Evolutionary conservation across 192 early-diverging fungal species (phyloP).

Genomic region (Lunasporangiospora selenospora): DNA sequence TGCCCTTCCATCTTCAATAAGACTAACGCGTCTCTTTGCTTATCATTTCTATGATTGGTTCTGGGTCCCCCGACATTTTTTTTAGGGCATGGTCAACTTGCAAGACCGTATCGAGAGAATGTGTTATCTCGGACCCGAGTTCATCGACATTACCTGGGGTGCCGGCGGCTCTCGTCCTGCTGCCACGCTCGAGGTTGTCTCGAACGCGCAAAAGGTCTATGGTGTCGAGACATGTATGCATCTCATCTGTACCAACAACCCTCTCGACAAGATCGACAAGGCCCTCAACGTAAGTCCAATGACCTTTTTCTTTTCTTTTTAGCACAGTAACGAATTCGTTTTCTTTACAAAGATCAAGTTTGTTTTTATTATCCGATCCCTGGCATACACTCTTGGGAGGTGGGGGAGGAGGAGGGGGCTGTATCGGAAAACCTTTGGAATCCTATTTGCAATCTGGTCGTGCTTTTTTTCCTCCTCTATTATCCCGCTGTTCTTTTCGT

Average conservation of each 20-base stretch:
- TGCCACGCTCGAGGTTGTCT: conserved; percentile 86
- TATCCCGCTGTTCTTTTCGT: too few relatives aligned
- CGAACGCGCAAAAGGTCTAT: conserved; percentile 90
- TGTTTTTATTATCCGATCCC: too few relatives aligned
- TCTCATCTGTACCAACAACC: conserved; percentile 98
- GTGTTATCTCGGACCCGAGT: conserved; percentile 89
- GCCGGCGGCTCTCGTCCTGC: conserved; percentile 92
- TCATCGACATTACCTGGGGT: conserved; percentile 89
- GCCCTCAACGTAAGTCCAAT: conserved; percentile 73
- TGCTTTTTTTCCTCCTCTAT: neutral
- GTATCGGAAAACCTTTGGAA: conserved; percentile 22
- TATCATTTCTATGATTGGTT: too few relatives aligned
- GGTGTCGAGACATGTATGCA: conserved; percentile 98
- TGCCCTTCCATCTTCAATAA: neutral
- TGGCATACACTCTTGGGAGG: too few relatives aligned
- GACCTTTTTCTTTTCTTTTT: too few relatives aligned
- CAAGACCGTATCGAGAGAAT: conserved; percentile 98
- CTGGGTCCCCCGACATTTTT: neutral
- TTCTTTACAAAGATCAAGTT: too few relatives aligned
- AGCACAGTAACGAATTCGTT: too few relatives aligned
- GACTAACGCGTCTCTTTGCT: too few relatives aligned
- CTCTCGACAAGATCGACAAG: conserved; percentile 82
- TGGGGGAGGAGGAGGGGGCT: neutral
- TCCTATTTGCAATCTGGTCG: neutral
- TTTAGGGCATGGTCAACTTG: conserved; percentile 88